phyloP scores from a whole-genome alignment of 495 filamentous ascomycete genomes.

The Neurospora sp. region DNA sequence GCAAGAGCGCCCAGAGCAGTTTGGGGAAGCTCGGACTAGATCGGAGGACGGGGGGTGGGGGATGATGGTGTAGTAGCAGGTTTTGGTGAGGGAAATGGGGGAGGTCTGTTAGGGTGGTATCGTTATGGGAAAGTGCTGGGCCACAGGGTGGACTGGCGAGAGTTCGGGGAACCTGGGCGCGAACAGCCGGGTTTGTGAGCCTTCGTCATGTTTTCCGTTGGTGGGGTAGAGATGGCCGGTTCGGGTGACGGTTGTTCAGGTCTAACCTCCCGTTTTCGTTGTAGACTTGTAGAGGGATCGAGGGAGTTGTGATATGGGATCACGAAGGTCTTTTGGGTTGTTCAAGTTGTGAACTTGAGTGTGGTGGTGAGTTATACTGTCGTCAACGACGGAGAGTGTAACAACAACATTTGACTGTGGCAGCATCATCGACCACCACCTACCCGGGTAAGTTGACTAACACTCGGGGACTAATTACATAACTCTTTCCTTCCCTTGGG shows the following conservation, averaged over 20 bases:
- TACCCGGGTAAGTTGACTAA: not conserved
- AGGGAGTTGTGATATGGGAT: not conserved
- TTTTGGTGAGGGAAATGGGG: accelerated
- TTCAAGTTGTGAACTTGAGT: not conserved
- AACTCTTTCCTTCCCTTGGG: not conserved
- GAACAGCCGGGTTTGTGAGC: not conserved
- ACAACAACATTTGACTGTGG: too few species aligned
- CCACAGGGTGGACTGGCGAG: not conserved
- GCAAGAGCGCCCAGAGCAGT: too few species aligned
- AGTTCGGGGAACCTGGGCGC: not conserved
- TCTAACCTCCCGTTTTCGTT: not conserved
- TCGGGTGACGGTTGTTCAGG: not conserved
- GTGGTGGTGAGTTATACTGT: not conserved
- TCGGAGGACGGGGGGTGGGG: not conserved
- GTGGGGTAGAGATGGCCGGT: not conserved
- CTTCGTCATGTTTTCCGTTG: not conserved
- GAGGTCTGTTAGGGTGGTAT: not conserved
- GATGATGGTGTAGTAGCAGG: not conserved
- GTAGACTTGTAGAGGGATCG: not conserved
- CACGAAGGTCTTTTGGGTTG: not conserved
- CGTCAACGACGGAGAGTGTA: not conserved
- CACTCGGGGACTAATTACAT: not conserved
- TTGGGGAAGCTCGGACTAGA: not conserved
- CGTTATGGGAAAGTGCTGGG: not conserved
- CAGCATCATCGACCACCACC: not conserved